Percentiles rank a stretch among this genome's conserved stretches.
phyloP scores from a whole-genome alignment of 2,329 filamentous ascomycete genomes.

The Sporothrix schenckii region DNA sequence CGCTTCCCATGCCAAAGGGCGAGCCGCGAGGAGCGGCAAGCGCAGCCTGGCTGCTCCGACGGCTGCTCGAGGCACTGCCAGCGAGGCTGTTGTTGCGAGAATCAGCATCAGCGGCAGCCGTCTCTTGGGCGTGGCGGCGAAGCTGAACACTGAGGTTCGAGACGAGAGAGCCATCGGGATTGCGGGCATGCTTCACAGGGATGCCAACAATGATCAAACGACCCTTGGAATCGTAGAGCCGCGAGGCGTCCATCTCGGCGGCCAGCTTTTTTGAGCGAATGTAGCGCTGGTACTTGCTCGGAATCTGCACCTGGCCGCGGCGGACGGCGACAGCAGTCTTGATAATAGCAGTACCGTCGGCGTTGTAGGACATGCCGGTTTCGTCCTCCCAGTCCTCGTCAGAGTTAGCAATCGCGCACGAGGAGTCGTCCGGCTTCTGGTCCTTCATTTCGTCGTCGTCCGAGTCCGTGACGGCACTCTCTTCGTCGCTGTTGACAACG shows the following conservation, averaged over 20 bases:
- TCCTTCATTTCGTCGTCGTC: neutral
- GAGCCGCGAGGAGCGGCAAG: neutral
- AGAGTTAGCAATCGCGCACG: neutral
- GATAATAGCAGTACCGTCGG: neutral
- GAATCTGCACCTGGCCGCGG: neutral
- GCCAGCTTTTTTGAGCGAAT: neutral
- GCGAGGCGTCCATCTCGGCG: neutral
- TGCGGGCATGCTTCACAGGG: neutral
- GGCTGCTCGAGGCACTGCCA: neutral
- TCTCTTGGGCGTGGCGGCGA: neutral
- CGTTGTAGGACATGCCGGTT: neutral
- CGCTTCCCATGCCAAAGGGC: neutral
- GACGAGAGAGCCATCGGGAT: conserved; percentile 16
- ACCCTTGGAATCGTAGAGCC: neutral
- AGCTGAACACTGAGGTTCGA: conserved; percentile 28
- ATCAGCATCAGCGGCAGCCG: no score
- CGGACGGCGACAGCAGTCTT: neutral
- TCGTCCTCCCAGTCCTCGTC: conserved; percentile 28
- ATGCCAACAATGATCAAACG: neutral
- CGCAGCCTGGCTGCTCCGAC: no score
- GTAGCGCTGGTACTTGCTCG: neutral
- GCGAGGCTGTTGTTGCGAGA: neutral
- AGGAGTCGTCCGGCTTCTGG: neutral
- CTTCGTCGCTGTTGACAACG: neutral
- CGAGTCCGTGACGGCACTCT: neutral